phyloP scores from a whole-genome alignment of 345 rosid species.

The Eucalyptus marginata region DNA sequence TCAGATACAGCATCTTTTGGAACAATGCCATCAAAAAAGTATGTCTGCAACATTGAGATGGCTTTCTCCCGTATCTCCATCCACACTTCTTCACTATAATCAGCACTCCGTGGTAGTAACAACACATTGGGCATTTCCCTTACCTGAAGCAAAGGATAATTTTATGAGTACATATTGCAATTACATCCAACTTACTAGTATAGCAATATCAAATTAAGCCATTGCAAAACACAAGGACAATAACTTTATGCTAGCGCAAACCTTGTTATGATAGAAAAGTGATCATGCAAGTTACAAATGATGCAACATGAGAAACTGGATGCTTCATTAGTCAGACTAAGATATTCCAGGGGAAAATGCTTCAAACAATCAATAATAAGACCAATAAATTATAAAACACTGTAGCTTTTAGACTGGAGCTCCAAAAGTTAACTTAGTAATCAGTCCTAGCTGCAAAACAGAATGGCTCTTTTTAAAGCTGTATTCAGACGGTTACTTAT shows the following conservation, averaged over 20 bases:
- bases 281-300: not conserved
- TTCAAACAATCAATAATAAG: not conserved
- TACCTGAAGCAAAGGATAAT: constrained; percentile 37
- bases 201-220: not conserved
- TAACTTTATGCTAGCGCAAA: not conserved
- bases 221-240: not conserved
- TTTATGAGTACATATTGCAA: not conserved
- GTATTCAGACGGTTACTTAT: not conserved
- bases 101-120: constrained; percentile 96
- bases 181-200: not conserved
- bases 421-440: not conserved
- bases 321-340: not conserved
- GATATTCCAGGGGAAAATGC: not conserved
- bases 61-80: constrained; percentile 95
- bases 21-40: constrained; percentile 64
- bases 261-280: not conserved
- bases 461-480: not conserved
- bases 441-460: not conserved
- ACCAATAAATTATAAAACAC: not conserved
- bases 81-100: constrained; percentile 99
- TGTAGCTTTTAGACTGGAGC: not conserved
- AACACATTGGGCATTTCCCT: constrained; percentile 99
- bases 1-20: constrained; percentile 75
- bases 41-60: constrained; percentile 68
- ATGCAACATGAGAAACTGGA: not conserved